These are phyloP conservation scores for Allium sativum DNA, from an alignment of 106 monocot genomes.

Conservation along the genomic window DNA sequence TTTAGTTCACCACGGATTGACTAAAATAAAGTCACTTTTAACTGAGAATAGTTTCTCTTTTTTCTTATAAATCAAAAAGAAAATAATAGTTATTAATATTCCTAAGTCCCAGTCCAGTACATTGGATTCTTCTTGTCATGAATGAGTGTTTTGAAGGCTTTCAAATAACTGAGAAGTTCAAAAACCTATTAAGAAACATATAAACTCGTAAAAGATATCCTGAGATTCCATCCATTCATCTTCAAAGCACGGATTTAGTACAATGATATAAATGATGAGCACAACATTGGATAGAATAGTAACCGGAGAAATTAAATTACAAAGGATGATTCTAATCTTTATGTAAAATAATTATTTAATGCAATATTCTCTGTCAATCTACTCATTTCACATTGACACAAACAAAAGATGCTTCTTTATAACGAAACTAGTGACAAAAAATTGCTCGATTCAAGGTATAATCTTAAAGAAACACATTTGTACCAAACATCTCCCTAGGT, in stretches of 20 bases:
- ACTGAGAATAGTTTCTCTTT: not conserved
- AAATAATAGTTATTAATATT: not conserved
- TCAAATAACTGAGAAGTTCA: not conserved
- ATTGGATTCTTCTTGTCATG: conserved; percentile 9
- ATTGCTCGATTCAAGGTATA: not conserved
- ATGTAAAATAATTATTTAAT: not conserved
- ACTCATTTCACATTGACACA: not conserved
- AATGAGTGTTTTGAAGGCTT: not conserved
- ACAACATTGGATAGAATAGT: not conserved
- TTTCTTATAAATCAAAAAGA: not conserved
- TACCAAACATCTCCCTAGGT: conserved; percentile 12
- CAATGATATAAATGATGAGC: too few relatives aligned
- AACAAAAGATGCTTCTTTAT: conserved; percentile 3
- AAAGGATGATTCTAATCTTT: not conserved
- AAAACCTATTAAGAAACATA: too few relatives aligned
- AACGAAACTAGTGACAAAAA: not conserved
- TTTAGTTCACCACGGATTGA: not conserved
- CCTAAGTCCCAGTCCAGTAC: not conserved
- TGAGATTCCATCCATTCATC: not conserved
- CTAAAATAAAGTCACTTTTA: not conserved
- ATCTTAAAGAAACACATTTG: not conserved
- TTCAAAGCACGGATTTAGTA: not conserved
- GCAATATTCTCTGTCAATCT: not conserved
- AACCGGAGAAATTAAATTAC: not conserved
- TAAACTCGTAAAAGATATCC: not conserved